These are phyloP conservation scores for Mycena metata DNA, from an alignment of 768 basidiomycete species.

Conservation along the genomic window DNA sequence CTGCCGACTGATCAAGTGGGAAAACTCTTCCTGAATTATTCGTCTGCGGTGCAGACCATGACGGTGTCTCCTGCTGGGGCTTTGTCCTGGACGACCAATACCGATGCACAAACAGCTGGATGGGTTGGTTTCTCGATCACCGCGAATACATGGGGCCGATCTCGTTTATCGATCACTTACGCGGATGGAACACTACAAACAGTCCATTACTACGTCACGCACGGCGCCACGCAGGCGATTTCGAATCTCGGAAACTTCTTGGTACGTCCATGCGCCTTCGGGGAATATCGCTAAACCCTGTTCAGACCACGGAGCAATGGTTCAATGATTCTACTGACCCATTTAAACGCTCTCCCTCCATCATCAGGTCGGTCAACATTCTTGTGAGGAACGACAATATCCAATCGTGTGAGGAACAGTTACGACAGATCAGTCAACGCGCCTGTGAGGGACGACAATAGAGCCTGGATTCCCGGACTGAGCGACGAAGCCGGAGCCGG, in stretches of 20 bases:
- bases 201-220: constrained; percentile 65
- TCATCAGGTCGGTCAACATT: constrained; percentile 57
- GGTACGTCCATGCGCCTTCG: constrained; percentile 10
- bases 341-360: constrained; percentile 50
- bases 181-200: constrained; percentile 66
- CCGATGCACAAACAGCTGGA: constrained; percentile 54
- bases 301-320: constrained; percentile 63
- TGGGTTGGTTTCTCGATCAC: constrained; percentile 67
- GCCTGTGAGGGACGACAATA: constrained; percentile 62
- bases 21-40: constrained; percentile 65
- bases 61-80: constrained; percentile 61
- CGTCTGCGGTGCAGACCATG: constrained; percentile 57
- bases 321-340: constrained; percentile 64
- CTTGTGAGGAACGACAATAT: constrained; percentile 62
- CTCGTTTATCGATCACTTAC: constrained; percentile 63
- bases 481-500: constrained; percentile 74
- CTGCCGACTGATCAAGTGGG: constrained; percentile 62
- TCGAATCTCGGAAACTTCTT: constrained; percentile 66
- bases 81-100: constrained; percentile 59
- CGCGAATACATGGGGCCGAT: constrained; percentile 59
- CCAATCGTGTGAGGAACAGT: constrained; percentile 24
- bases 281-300: neutral
- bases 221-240: constrained; percentile 58
- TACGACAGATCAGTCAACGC: constrained; percentile 65
- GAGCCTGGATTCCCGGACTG: constrained; percentile 71